A percentile compares a stretch with the other conserved stretches of the same genome.
Evolutionary conservation across 768 basidiomycete genomes (phyloP).

Genomic region (Tricholoma matsutake): DNA sequence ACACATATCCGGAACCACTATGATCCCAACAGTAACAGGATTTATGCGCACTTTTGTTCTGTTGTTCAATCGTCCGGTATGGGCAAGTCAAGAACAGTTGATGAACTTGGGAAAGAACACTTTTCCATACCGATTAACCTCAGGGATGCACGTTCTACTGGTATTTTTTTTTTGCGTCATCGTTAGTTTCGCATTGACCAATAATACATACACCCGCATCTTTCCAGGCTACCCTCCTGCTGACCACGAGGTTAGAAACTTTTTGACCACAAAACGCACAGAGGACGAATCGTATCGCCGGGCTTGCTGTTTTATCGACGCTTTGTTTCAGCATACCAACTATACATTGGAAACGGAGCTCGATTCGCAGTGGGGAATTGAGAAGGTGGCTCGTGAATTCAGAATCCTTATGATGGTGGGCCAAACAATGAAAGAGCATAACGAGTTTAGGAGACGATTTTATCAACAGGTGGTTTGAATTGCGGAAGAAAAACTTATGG

Average conservation of each 20-base stretch:
- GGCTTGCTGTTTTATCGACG: not conserved
- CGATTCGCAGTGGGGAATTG: too few relatives aligned
- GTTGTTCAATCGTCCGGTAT: conserved; percentile 17
- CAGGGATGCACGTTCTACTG: not conserved
- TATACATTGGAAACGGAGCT: not conserved
- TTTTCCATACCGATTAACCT: conserved; percentile 17
- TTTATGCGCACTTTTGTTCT: not conserved
- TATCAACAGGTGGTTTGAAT: not conserved
- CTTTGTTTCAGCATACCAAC: not conserved
- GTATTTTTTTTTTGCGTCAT: not conserved
- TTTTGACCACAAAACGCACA: not conserved
- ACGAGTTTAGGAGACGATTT: not conserved
- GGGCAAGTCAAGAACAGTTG: conserved; percentile 5
- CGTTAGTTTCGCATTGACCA: not conserved
- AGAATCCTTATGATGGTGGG: not conserved
- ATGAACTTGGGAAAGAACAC: not conserved
- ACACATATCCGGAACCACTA: not conserved
- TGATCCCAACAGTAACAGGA: not conserved
- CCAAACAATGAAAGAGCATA: not conserved
- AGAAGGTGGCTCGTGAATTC: not conserved
- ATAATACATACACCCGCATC: not conserved
- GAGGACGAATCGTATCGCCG: not conserved
- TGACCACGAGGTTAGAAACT: not conserved
- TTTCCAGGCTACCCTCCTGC: not conserved
- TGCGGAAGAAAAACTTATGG: not conserved